These are phyloP conservation scores for Musa itinerans DNA, from an alignment of 176 grass and related monocot genomes.

Conservation along the genomic window DNA sequence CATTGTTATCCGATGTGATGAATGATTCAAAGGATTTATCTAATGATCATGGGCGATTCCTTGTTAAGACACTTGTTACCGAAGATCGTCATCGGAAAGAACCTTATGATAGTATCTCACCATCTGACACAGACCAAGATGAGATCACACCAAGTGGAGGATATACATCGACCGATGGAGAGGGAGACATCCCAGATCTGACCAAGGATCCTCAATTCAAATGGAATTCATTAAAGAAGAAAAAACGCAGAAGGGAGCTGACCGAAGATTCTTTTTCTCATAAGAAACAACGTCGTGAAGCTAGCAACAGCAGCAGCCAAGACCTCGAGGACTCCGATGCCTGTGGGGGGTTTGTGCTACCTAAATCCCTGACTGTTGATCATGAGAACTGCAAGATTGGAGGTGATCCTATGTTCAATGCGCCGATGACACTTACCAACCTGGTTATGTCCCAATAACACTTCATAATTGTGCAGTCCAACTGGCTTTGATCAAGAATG, in stretches of 20 bases:
- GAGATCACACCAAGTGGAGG: conserved; percentile 22
- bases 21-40: neutral
- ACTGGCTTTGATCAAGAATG: conserved; percentile 1
- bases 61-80: neutral
- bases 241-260: conserved; percentile 49
- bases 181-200: conserved; percentile 35
- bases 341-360: conserved; percentile 36
- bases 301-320: conserved; percentile 43
- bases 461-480: conserved; percentile 2
- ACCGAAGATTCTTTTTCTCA: conserved; percentile 4
- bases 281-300: conserved; percentile 37
- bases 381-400: conserved; percentile 63
- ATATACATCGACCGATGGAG: conserved; percentile 13
- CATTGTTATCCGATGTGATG: conserved; percentile 16
- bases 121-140: conserved; percentile 8
- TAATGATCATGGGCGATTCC: neutral
- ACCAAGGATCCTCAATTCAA: conserved; percentile 53
- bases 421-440: conserved; percentile 33
- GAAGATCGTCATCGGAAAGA: conserved; percentile 13
- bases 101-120: neutral
- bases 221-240: conserved; percentile 29
- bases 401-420: conserved; percentile 39
- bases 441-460: conserved; percentile 71
- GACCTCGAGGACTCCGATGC: conserved; percentile 28
- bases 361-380: conserved; percentile 31